Base-by-base conservation (phyloP, 2,329 filamentous ascomycete genomes). In the Fusarium sp. region DNA sequence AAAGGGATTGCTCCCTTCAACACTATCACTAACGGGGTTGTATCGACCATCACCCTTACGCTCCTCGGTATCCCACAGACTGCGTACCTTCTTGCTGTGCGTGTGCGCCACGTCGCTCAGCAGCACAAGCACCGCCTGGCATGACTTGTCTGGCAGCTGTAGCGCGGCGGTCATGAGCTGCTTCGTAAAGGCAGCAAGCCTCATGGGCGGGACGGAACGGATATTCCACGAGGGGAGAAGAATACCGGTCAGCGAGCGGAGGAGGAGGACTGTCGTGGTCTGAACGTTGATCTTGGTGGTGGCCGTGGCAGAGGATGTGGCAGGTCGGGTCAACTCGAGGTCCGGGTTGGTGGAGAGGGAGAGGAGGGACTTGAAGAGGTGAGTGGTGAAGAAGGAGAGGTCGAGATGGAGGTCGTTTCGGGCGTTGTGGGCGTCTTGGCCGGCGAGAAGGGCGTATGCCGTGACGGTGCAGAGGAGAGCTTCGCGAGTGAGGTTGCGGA, bases 41-140 rank as follows among this genome's bases (percentile, higher is more conserved):
- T 92, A 98, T 1, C 90, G 87, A 2, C 96, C 96, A 77, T 98
- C 95, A 6, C 95, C 95, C 77, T 92, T 91, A 54, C 95, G 86
- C 82, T 98, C 96, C 77, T 98, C 95, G 0, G 93, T 97, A 75
- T 96, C 90, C 95, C 96, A 99, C 65, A 99, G 80, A n/a, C 90
- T 88, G 36, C 87, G 87, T 44, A 98, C 87, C 80, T 95, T 96
- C 73, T 89, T 90, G 51, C 90, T 90, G 77, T 99, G 93, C 2
- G 90, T 90, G 79, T 92, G 92, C 0, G 91, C 88, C 2, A 98
- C 88, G 73, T 94, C 91, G 56, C 87, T 87, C 44, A 98, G 80
- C 27, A 99, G 83, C 2, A 90, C 90, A 4, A 97, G 83, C 59
- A 95, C 86, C 0, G 95, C 95, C 70, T 93, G 87, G 40, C 89